phyloP scores from a whole-genome alignment of 129 eudicot genomes.

The Scalesia atractyloides region DNA sequence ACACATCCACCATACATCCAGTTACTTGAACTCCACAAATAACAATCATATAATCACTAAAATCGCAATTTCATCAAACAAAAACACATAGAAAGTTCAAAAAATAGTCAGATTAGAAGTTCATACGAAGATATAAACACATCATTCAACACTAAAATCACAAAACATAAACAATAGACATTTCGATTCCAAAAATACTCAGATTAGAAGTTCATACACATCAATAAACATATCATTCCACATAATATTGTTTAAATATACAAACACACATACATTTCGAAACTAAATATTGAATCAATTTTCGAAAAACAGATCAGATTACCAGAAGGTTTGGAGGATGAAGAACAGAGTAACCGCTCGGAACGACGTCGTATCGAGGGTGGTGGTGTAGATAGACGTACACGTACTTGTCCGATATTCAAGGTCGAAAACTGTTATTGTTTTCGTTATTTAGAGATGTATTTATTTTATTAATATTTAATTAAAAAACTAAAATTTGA shows the following conservation, averaged over 20 bases:
- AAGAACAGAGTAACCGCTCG: conserved; percentile 27
- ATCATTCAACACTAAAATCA: too few species aligned
- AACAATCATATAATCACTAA: not conserved
- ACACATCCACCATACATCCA: not conserved
- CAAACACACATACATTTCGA: not conserved
- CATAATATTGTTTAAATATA: too few species aligned
- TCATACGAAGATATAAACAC: too few species aligned
- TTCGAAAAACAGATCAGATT: not conserved
- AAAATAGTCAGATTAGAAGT: too few species aligned
- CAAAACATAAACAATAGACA: too few species aligned
- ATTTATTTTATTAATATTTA: not conserved
- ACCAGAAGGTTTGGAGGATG: conserved; percentile 29
- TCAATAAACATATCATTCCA: too few species aligned
- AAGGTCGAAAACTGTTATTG: conserved; percentile 10
- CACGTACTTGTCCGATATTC: conserved; percentile 18
- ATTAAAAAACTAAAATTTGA: conserved; percentile 8
- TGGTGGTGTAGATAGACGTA: conserved; percentile 21
- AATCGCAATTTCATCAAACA: too few species aligned
- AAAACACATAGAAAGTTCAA: too few species aligned
- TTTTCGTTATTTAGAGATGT: conserved; percentile 7
- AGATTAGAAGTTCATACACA: too few species aligned
- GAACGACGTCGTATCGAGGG: conserved; percentile 35
- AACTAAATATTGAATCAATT: not conserved
- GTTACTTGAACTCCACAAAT: not conserved
- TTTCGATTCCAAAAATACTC: too few species aligned